phyloP scores from a whole-genome alignment of 2,329 filamentous ascomycete species.

The Venturia pyrina region DNA sequence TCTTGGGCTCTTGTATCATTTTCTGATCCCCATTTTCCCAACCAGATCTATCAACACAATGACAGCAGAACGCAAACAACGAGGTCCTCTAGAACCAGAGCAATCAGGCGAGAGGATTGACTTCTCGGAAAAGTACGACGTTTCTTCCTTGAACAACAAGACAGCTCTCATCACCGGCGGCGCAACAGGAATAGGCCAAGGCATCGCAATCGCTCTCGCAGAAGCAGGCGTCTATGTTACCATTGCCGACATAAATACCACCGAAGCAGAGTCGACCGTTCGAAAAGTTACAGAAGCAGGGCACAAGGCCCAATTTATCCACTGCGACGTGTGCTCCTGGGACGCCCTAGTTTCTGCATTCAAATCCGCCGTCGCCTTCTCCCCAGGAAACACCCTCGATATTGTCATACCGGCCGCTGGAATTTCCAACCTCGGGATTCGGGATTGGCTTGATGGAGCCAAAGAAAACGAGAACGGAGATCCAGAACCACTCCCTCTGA shows the following conservation, averaged over 20 bases:
- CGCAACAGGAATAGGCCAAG: slow-evolving; percentile 20
- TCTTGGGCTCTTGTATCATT: background rate
- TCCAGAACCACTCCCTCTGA: slow-evolving; percentile 18
- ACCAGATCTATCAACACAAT: background rate
- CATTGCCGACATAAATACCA: slow-evolving; percentile 10
- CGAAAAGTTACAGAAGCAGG: background rate
- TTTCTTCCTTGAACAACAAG: slow-evolving; percentile 16
- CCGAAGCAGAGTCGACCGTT: background rate
- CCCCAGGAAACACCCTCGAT: slow-evolving; percentile 20
- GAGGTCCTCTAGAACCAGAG: background rate
- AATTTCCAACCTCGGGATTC: slow-evolving; percentile 9
- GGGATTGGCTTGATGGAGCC: background rate
- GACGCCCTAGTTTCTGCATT: slow-evolving; percentile 21
- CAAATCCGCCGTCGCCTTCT: slow-evolving; percentile 21
- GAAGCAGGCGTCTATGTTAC: slow-evolving; percentile 14
- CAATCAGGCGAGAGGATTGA: slow-evolving; percentile 10
- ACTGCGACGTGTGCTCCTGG: background rate
- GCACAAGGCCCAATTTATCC: background rate
- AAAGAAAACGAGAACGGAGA: slow-evolving; percentile 9
- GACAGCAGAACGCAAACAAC: background rate
- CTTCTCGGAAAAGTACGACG: slow-evolving; percentile 16
- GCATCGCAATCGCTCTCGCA: slow-evolving; percentile 17
- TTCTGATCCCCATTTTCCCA: background rate
- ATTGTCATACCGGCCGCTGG: slow-evolving; percentile 24
- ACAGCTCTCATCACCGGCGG: slow-evolving; percentile 21